A percentile compares a stretch with the other conserved stretches of the same genome.
Conservation (phyloP, 306 rosid species). For the Cicer chorassanicum region DNA sequence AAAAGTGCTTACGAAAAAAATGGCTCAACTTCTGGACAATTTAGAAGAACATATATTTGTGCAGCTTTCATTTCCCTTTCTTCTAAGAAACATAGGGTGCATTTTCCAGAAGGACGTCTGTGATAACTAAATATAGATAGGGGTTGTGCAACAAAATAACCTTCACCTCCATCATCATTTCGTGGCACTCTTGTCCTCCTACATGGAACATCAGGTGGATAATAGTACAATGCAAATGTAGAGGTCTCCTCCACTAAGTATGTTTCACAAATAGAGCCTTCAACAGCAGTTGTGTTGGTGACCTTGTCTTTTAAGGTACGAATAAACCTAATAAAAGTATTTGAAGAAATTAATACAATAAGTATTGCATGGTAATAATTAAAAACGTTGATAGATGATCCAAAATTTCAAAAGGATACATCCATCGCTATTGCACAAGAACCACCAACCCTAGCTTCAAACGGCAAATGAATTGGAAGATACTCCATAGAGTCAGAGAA, state of each 20-base stretch:
- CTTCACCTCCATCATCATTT: constrained; percentile 13
- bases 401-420: too few relatives aligned
- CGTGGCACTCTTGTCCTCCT: constrained; percentile 24
- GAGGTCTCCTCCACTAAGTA: constrained; percentile 5
- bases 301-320: neutral
- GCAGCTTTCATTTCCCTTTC: too few relatives aligned
- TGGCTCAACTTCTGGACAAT: neutral
- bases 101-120: neutral
- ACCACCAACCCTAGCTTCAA: constrained; percentile 12
- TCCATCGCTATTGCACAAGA: neutral
- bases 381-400: neutral
- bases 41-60: neutral
- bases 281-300: neutral
- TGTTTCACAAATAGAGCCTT: neutral
- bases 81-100: neutral
- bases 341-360: too few relatives aligned
- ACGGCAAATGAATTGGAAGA: neutral
- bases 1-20: neutral
- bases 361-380: too few relatives aligned
- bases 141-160: neutral
- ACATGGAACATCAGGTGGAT: neutral
- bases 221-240: constrained; percentile 18
- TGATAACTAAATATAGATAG: constrained; percentile 5
- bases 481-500: neutral
- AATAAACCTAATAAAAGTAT: neutral